phyloP scores from a whole-genome alignment of 129 eudicot genomes.

The Gnaphalium uliginosum region DNA sequence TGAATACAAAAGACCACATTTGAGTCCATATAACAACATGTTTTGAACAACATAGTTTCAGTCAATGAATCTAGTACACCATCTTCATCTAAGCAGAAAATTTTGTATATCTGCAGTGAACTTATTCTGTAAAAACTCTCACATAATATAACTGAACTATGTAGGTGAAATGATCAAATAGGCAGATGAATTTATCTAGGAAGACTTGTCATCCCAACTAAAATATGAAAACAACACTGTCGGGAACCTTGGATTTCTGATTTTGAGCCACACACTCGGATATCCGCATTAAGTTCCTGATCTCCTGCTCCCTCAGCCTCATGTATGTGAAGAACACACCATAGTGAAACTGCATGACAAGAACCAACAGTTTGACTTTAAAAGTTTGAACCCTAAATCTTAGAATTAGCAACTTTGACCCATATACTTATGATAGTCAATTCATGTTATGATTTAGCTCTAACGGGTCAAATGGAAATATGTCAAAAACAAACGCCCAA shows the following conservation, averaged over 20 bases:
- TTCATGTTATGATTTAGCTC: neutral
- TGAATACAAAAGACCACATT: neutral
- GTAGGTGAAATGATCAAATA: neutral
- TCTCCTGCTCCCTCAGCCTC: constrained; percentile 92
- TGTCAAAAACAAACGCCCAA: neutral
- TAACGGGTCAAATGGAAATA: neutral
- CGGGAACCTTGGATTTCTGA: constrained; percentile 95
- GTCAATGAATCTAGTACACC: neutral
- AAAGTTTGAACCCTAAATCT: neutral
- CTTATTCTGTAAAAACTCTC: neutral
- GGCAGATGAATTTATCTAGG: neutral
- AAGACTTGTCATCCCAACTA: constrained; percentile 25
- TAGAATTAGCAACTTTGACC: neutral
- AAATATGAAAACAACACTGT: constrained; percentile 83
- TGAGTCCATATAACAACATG: neutral
- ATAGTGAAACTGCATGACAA: constrained; percentile 73
- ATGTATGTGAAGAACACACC: constrained; percentile 89
- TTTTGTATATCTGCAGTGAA: neutral
- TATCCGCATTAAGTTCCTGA: constrained; percentile 97
- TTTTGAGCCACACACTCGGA: constrained; percentile 96
- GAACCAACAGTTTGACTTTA: neutral
- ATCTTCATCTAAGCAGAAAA: neutral
- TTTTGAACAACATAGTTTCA: neutral
- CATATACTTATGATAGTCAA: neutral
- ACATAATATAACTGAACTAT: neutral